Conservation (phyloP, 2,329 filamentous ascomycete genomes). For the Phyllosticta citrichinensis region DNA sequence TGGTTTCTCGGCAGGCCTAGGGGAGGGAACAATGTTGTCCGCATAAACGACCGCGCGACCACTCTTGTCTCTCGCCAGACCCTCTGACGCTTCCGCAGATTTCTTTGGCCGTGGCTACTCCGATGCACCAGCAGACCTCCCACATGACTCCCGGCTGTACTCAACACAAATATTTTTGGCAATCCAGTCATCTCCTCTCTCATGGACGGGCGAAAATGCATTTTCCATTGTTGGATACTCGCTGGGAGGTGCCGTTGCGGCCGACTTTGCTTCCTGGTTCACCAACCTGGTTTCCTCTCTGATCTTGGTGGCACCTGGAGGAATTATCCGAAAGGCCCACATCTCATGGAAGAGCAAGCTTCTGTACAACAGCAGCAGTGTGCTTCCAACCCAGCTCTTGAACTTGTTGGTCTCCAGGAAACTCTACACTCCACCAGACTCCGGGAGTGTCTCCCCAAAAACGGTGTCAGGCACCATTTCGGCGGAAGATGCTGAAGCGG, state of each 20-base stretch:
- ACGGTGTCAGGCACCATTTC: neutral
- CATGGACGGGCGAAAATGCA: slow-evolving; percentile 50
- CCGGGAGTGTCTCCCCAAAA: neutral
- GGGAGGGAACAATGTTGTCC: neutral
- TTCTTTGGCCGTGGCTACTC: slow-evolving; percentile 71
- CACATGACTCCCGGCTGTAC: slow-evolving; percentile 66
- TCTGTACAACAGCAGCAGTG: slow-evolving; percentile 50
- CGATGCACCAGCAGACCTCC: slow-evolving; percentile 55
- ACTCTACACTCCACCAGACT: neutral
- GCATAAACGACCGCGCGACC: neutral
- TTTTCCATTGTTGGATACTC: slow-evolving; percentile 74
- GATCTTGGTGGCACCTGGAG: slow-evolving; percentile 68
- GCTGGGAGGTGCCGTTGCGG: slow-evolving; percentile 64
- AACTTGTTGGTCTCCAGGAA: slow-evolving; percentile 38
- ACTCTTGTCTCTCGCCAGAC: neutral
- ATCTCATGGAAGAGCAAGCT: slow-evolving; percentile 52
- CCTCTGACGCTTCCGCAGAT: slow-evolving; percentile 34
- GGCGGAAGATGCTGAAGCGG: neutral
- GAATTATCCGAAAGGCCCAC: slow-evolving; percentile 58
- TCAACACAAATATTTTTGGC: slow-evolving; percentile 61
- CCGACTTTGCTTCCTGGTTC: slow-evolving; percentile 60
- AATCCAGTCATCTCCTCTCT: slow-evolving; percentile 57
- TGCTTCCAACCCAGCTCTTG: slow-evolving; percentile 50
- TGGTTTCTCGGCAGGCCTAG: too few relatives aligned
- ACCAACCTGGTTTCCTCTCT: slow-evolving; percentile 58